phyloP scores from a whole-genome alignment of 2,329 filamentous ascomycete species.

The Beauveria pseudobassiana region DNA sequence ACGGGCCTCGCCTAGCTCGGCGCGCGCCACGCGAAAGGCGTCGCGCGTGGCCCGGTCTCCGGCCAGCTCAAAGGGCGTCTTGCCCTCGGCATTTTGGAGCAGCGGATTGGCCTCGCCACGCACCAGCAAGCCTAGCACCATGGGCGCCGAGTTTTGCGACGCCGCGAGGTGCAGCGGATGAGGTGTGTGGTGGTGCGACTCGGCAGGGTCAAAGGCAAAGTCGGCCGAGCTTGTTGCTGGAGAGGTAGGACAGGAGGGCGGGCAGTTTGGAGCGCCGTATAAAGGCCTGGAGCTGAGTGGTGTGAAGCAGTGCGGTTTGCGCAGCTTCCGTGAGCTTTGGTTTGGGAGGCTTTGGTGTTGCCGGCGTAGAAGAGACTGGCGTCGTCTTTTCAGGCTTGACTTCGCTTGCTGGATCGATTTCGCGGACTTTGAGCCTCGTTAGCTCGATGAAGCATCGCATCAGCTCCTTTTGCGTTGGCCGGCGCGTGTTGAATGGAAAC shows the following conservation, averaged over 20 bases:
- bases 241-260: slow-evolving; percentile 75
- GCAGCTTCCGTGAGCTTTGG: slow-evolving; percentile 74
- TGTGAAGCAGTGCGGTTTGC: slow-evolving; percentile 74
- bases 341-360: slow-evolving; percentile 43
- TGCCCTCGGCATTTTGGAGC: slow-evolving; percentile 63
- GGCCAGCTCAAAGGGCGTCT: slow-evolving; percentile 77
- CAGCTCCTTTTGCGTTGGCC: slow-evolving; percentile 88
- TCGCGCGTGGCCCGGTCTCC: slow-evolving; percentile 82
- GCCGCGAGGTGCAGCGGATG: slow-evolving; percentile 83
- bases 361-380: slow-evolving; percentile 26
- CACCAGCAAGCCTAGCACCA: slow-evolving; percentile 69
- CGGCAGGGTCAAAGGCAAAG: slow-evolving; percentile 67
- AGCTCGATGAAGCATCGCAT: slow-evolving; percentile 93
- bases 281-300: slow-evolving; percentile 78
- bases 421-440: slow-evolving; percentile 78
- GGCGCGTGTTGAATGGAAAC: slow-evolving; percentile 87
- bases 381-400: slow-evolving; percentile 32
- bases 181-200: slow-evolving; percentile 70
- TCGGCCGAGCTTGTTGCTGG: slow-evolving; percentile 65
- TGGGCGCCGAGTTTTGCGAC: slow-evolving; percentile 63
- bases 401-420: slow-evolving; percentile 61
- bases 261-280: slow-evolving; percentile 87
- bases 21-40: slow-evolving; percentile 81
- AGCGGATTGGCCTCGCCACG: slow-evolving; percentile 72
- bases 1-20: slow-evolving; percentile 66